These are phyloP conservation scores for Suhomyces yuchorum DNA, from an alignment of 1,139 yeast species.

Conservation along the genomic window DNA sequence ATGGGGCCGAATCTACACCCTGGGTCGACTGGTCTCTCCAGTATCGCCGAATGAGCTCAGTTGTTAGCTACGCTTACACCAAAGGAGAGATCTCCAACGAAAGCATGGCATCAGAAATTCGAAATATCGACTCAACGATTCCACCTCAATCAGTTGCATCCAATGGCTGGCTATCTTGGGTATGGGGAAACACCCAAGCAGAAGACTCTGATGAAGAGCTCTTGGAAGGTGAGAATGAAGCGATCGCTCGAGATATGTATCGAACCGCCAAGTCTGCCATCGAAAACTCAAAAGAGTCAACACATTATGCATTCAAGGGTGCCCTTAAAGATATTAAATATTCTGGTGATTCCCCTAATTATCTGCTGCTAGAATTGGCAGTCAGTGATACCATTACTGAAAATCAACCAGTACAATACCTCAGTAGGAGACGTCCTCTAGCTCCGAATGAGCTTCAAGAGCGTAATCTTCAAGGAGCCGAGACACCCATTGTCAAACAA, in stretches of 20 bases:
- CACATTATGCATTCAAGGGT: conserved; percentile 40
- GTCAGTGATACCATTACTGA: conserved; percentile 46
- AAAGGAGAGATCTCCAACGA: background rate
- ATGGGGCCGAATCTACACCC: background rate
- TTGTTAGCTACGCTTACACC: conserved; percentile 17
- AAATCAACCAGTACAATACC: conserved; percentile 39
- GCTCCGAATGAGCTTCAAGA: conserved; percentile 44
- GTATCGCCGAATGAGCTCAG: conserved; percentile 20
- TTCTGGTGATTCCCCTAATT: conserved; percentile 20
- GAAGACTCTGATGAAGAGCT: conserved; percentile 16
- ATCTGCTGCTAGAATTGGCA: conserved; percentile 32
- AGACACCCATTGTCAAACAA: background rate
- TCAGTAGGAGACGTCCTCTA: conserved; percentile 36
- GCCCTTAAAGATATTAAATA: conserved; percentile 18
- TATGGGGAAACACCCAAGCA: conserved; percentile 15
- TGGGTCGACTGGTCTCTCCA: conserved; percentile 21
- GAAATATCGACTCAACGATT: background rate
- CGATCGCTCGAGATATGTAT: conserved; percentile 26
- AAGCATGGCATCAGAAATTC: background rate
- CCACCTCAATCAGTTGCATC: background rate
- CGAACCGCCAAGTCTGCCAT: conserved; percentile 39
- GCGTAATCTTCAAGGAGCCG: conserved; percentile 10
- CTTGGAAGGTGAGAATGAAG: conserved; percentile 15
- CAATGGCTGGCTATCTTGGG: conserved; percentile 30
- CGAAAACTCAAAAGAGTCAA: conserved; percentile 35